phyloP scores from a whole-genome alignment of 176 grass and related monocot genomes.

The Echinochloa phyllopogon region DNA sequence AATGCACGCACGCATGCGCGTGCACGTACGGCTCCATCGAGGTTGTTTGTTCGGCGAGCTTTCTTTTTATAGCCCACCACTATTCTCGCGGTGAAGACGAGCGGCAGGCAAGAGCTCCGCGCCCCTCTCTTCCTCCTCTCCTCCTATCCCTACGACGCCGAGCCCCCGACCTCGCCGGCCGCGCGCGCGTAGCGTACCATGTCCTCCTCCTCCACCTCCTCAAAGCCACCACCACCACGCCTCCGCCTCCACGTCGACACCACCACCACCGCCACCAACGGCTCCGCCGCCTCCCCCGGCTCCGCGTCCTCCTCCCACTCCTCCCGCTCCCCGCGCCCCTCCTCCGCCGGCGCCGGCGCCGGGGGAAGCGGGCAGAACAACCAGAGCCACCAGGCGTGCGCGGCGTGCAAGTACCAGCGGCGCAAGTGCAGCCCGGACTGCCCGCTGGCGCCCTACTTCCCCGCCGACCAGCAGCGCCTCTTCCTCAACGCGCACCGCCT shows the following conservation, averaged over 20 bases:
- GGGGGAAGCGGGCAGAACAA: conserved; percentile 2
- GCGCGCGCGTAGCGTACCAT: conserved; percentile 11
- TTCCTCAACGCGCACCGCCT: conserved; percentile 67
- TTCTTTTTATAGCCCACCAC: conserved; percentile 17
- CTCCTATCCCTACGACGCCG: conserved; percentile 49
- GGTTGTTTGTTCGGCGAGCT: neutral
- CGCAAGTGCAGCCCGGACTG: conserved; percentile 67
- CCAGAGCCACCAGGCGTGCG: conserved; percentile 59
- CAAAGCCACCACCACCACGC: neutral
- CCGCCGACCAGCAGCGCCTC: conserved; percentile 59
- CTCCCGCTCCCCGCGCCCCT: neutral
- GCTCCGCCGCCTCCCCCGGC: neutral
- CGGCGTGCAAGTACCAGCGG: conserved; percentile 73
- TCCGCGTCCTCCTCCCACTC: conserved; percentile 26
- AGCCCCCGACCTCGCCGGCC: conserved; percentile 45
- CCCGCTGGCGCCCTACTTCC: conserved; percentile 66
- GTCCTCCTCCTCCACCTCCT: conserved; percentile 14
- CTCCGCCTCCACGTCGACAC: conserved; percentile 14
- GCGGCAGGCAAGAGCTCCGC: neutral
- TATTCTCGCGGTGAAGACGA: conserved; percentile 23
- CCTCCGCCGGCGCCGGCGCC: neutral
- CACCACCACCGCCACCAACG: neutral
- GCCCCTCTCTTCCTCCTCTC: neutral
- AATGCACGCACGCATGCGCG: neutral
- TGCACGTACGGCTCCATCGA: neutral